These are phyloP conservation scores for Tuber borchii DNA, from an alignment of 495 filamentous ascomycete species.

Conservation along the genomic window DNA sequence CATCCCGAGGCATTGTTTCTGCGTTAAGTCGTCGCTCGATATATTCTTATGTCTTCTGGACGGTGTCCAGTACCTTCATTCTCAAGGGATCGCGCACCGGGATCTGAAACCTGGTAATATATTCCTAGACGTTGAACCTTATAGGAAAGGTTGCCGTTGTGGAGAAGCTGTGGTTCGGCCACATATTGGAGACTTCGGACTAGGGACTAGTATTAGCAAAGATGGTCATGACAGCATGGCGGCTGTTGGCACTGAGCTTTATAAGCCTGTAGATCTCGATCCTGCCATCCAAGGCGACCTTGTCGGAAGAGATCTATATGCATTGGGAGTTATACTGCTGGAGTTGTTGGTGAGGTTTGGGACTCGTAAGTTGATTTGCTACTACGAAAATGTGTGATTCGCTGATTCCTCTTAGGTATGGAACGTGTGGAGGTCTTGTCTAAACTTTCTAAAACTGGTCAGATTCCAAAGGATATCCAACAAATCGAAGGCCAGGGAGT, in stretches of 20 bases:
- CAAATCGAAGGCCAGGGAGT: constrained; percentile 3
- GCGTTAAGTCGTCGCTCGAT: constrained; percentile 47
- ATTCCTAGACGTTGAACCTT: constrained; percentile 64
- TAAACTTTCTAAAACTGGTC: constrained; percentile 6
- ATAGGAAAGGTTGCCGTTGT: constrained; percentile 12
- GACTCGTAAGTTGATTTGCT: constrained; percentile 18
- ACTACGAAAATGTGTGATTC: background rate
- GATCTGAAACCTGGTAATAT: constrained; percentile 99
- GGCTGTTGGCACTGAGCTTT: constrained; percentile 28
- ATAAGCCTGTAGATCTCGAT: constrained; percentile 16
- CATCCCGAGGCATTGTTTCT: constrained; percentile 49
- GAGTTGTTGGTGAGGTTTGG: constrained; percentile 23
- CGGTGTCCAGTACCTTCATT: constrained; percentile 81
- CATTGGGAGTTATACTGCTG: constrained; percentile 29
- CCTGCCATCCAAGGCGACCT: constrained; percentile 18
- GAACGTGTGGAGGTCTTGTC: constrained; percentile 20
- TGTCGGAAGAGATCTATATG: constrained; percentile 27
- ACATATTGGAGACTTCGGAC: constrained; percentile 53
- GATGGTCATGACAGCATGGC: constrained; percentile 9
- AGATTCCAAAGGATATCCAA: constrained; percentile 20
- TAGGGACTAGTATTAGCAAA: constrained; percentile 44
- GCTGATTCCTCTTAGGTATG: constrained; percentile 20
- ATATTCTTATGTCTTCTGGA: constrained; percentile 57
- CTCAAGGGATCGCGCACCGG: constrained; percentile 83
- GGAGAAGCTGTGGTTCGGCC: constrained; percentile 43